Evolutionary conservation across 805 yeast species (phyloP).

Genomic region (Vanderwaltozyma yarrowii): DNA sequence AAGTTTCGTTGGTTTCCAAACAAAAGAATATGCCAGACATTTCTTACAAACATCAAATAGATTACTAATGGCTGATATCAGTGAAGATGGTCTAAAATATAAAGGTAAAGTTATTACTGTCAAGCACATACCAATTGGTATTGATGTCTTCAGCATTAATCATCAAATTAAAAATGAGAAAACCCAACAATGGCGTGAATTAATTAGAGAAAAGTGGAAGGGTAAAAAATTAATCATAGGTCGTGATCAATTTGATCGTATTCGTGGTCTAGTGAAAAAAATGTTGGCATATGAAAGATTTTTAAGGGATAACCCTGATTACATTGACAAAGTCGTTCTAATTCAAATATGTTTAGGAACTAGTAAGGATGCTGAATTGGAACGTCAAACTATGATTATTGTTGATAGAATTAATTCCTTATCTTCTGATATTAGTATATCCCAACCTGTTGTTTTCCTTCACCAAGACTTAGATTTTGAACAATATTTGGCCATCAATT

Average conservation of each 20-base stretch:
- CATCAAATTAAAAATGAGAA: constrained; percentile 36
- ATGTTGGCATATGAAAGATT: constrained; percentile 78
- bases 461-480: constrained; percentile 84
- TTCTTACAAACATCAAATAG: constrained; percentile 85
- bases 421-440: constrained; percentile 57
- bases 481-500: constrained; percentile 76
- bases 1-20: constrained; percentile 80
- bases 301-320: constrained; percentile 60
- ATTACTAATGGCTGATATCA: constrained; percentile 73
- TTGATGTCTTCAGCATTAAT: constrained; percentile 53
- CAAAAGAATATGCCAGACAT: constrained; percentile 87
- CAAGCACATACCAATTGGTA: constrained; percentile 63
- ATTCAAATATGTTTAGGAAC: constrained; percentile 73
- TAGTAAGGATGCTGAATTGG: constrained; percentile 50
- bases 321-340: constrained; percentile 57
- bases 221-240: constrained; percentile 63
- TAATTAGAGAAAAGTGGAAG: constrained; percentile 73
- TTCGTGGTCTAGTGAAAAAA: constrained; percentile 84
- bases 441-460: constrained; percentile 77
- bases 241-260: constrained; percentile 78
- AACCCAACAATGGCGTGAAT: constrained; percentile 54
- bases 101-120: constrained; percentile 49
- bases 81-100: constrained; percentile 43
- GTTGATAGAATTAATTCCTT: constrained; percentile 79
- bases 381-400: constrained; percentile 61